Conservation (phyloP, 1,284 basidiomycete genomes). For the Cutaneotrichosporon daszewskae region DNA sequence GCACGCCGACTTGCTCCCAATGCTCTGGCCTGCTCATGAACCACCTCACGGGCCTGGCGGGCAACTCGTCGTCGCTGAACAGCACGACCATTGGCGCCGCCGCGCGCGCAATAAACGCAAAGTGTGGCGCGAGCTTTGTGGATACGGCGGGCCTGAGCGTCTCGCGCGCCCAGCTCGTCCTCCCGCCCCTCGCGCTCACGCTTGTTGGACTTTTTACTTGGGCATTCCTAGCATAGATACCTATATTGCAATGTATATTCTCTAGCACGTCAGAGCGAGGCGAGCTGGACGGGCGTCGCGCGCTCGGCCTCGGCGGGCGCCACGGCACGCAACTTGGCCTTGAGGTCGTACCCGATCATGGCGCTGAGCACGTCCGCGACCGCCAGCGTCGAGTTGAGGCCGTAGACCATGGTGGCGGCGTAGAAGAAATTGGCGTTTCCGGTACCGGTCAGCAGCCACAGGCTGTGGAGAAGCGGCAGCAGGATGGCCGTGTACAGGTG, state of each 20-base stretch:
- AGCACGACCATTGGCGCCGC: slow-evolving; percentile 28
- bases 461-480: slow-evolving; percentile 81
- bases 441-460: slow-evolving; percentile 87
- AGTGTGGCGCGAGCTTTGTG: slow-evolving; percentile 34
- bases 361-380: slow-evolving; percentile 77
- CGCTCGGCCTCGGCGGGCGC: too few relatives aligned
- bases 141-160: too few relatives aligned
- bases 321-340: too few relatives aligned
- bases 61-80: slow-evolving; percentile 33
- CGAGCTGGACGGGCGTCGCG: too few relatives aligned
- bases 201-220: slow-evolving; percentile 1
- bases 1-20: slow-evolving; percentile 40
- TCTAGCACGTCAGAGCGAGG: too few relatives aligned
- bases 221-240: slow-evolving; percentile 3
- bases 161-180: too few relatives aligned
- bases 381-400: slow-evolving; percentile 75
- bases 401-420: slow-evolving; percentile 89
- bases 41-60: slow-evolving; percentile 21
- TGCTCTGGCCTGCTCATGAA: slow-evolving; percentile 39
- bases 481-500: slow-evolving; percentile 80
- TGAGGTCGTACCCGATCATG: slow-evolving; percentile 1
- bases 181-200: not conserved
- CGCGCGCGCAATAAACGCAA: slow-evolving; percentile 28
- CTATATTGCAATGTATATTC: too few relatives aligned
- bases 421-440: slow-evolving; percentile 99